phyloP scores from a whole-genome alignment of 306 rosid species.

The Carpinus viminea region DNA sequence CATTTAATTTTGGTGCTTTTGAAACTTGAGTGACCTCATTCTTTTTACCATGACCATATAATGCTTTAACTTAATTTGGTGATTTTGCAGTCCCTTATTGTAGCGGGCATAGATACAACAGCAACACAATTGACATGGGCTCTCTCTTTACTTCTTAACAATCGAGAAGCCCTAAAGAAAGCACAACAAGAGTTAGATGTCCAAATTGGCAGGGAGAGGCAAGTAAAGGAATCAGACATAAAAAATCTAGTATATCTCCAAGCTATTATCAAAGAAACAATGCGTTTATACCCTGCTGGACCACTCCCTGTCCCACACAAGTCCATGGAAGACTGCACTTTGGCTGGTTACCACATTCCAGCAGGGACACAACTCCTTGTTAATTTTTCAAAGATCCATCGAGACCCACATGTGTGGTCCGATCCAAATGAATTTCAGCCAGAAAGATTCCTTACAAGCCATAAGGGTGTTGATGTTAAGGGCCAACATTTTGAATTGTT shows the following conservation, averaged over 20 bases:
- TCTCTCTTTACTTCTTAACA: conserved; percentile 37
- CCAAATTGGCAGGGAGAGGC: conserved; percentile 48
- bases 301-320: conserved; percentile 40
- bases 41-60: too few species aligned
- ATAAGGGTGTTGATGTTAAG: conserved; percentile 21
- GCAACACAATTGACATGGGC: conserved; percentile 47
- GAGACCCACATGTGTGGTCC: conserved; percentile 42
- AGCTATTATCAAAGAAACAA: conserved; percentile 51
- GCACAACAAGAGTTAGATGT: conserved; percentile 45
- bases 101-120: conserved; percentile 50
- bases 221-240: conserved; percentile 44
- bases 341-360: conserved; percentile 37
- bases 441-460: conserved; percentile 38
- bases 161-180: conserved; percentile 26
- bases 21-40: too few species aligned
- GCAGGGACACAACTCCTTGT: conserved; percentile 43
- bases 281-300: conserved; percentile 46
- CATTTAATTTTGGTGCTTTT: too few species aligned
- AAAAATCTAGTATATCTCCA: conserved; percentile 47
- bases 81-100: not conserved
- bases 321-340: conserved; percentile 39
- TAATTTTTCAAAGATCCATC: conserved; percentile 54
- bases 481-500: conserved; percentile 36
- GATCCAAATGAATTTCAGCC: conserved; percentile 39
- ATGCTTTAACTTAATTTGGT: not conserved